These are phyloP conservation scores for Diaporthe batatas DNA, from an alignment of 2,329 filamentous ascomycete species.

Conservation along the genomic window DNA sequence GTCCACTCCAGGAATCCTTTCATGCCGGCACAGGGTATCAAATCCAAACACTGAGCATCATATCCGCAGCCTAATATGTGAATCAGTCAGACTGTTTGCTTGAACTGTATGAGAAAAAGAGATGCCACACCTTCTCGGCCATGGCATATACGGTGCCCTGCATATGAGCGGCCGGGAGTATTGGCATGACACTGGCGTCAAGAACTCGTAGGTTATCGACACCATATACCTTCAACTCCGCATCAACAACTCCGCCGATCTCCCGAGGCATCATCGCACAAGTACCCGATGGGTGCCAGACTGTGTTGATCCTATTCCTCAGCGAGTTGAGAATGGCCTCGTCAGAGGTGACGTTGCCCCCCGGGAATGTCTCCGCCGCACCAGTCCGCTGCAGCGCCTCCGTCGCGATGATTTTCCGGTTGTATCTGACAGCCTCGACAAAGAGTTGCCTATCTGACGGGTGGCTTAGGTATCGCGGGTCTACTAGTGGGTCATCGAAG, in stretches of 20 bases:
- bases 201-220: slow-evolving; percentile 30
- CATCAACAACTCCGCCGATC: slow-evolving; percentile 25
- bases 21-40: too few species aligned
- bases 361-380: slow-evolving; percentile 5
- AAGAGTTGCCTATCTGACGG: slow-evolving; percentile 61
- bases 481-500: slow-evolving; percentile 60
- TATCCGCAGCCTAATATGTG: neutral
- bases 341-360: slow-evolving; percentile 13
- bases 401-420: slow-evolving; percentile 54
- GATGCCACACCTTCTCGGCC: slow-evolving; percentile 18
- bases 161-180: slow-evolving; percentile 33
- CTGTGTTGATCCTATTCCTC: neutral
- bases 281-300: slow-evolving; percentile 23
- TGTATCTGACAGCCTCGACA: slow-evolving; percentile 56
- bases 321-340: slow-evolving; percentile 24
- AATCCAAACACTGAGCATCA: neutral
- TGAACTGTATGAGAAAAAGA: neutral
- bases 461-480: slow-evolving; percentile 66
- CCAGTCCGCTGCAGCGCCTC: slow-evolving; percentile 51
- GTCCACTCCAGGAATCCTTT: too few species aligned
- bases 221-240: slow-evolving; percentile 32
- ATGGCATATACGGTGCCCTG: slow-evolving; percentile 31
- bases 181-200: slow-evolving; percentile 34
- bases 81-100: neutral
- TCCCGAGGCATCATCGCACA: slow-evolving; percentile 33